phyloP scores from a whole-genome alignment of 768 basidiomycete species.

The Agrocybe chaxingu region DNA sequence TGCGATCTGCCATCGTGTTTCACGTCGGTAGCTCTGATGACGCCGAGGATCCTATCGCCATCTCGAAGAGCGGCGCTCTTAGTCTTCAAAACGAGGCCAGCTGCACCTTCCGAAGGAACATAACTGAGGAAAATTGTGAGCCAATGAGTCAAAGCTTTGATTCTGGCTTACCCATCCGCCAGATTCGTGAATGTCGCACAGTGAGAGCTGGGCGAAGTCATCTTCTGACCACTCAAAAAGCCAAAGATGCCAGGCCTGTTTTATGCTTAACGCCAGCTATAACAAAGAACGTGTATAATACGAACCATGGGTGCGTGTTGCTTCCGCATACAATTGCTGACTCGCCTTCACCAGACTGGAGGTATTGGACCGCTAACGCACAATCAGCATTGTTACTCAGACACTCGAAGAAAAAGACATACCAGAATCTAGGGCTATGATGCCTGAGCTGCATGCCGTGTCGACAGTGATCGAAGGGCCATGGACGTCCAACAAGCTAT shows the following conservation, averaged over 20 bases:
- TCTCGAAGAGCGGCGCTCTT: slow-evolving; percentile 30
- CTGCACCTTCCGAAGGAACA: slow-evolving; percentile 33
- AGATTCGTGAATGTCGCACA: slow-evolving; percentile 31
- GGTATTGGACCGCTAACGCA: slow-evolving; percentile 26
- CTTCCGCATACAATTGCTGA: slow-evolving; percentile 31
- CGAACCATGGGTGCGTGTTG: slow-evolving; percentile 30
- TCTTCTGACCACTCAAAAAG: slow-evolving; percentile 30
- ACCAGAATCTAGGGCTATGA: slow-evolving; percentile 33
- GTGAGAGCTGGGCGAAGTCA: slow-evolving; percentile 28
- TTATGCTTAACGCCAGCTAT: not conserved
- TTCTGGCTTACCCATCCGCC: slow-evolving; percentile 27
- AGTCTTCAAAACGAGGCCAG: slow-evolving; percentile 31
- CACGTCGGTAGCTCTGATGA: slow-evolving; percentile 27
- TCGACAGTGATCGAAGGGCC: slow-evolving; percentile 32
- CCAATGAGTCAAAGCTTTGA: not conserved
- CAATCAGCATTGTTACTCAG: not conserved
- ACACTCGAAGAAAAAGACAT: not conserved
- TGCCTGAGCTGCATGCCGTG: slow-evolving; percentile 31
- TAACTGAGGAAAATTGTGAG: slow-evolving; percentile 20
- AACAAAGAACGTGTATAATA: not conserved
- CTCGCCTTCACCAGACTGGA: slow-evolving; percentile 30
- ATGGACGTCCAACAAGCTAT: slow-evolving; percentile 30
- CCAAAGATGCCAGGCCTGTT: slow-evolving; percentile 28
- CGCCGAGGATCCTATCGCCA: slow-evolving; percentile 29
- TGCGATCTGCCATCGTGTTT: slow-evolving; percentile 33